These are phyloP conservation scores for Mycena latifolia DNA, from an alignment of 768 basidiomycete genomes.

Conservation along the genomic window DNA sequence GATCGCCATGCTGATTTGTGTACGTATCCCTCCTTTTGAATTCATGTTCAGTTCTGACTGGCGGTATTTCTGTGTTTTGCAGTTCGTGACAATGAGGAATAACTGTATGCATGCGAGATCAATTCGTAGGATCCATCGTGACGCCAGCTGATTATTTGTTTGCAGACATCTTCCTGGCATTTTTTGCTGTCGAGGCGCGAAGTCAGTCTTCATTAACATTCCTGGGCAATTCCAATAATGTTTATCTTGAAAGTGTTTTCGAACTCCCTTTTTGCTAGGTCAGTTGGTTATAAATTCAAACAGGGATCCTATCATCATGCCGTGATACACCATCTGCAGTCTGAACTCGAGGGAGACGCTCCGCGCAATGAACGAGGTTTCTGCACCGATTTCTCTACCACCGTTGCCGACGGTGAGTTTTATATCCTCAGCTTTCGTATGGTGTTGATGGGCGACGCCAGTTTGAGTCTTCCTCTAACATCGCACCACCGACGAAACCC, in stretches of 20 bases:
- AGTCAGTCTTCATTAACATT: slow-evolving; percentile 8
- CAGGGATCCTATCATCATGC: background rate
- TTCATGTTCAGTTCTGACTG: slow-evolving; percentile 1
- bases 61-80: slow-evolving; percentile 1
- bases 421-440: slow-evolving; percentile 1
- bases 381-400: slow-evolving; percentile 3
- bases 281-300: background rate
- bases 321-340: slow-evolving; percentile 3
- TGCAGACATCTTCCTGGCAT: slow-evolving; percentile 12
- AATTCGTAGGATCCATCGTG: slow-evolving; percentile 2
- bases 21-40: background rate
- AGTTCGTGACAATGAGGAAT: slow-evolving; percentile 4
- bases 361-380: slow-evolving; percentile 9
- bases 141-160: background rate
- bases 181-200: slow-evolving; percentile 10
- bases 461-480: background rate
- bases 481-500: slow-evolving; percentile 2
- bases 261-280: slow-evolving; percentile 18
- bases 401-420: slow-evolving; percentile 8
- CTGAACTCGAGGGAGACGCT: slow-evolving; percentile 12
- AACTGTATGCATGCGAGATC: slow-evolving; percentile 5
- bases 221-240: background rate
- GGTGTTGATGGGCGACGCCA: slow-evolving; percentile 2
- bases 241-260: background rate
- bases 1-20: slow-evolving; percentile 4